These are phyloP conservation scores for Aspergillus cavernicola DNA, from an alignment of 495 filamentous ascomycete genomes.

Conservation along the genomic window DNA sequence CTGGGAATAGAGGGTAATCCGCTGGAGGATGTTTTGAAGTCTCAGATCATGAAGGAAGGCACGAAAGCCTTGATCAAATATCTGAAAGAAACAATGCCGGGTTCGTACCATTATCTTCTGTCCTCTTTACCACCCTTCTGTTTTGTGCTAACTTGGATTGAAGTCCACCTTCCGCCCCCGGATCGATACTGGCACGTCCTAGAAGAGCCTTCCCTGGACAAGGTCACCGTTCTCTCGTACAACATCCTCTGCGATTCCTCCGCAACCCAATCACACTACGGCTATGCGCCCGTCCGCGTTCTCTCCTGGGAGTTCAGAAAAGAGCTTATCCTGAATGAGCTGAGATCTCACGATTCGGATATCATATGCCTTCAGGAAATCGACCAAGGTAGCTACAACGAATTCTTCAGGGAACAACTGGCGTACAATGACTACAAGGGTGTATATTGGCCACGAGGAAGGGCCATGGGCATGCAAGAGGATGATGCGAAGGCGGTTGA, in stretches of 20 bases:
- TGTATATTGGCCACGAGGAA: slow-evolving; percentile 80
- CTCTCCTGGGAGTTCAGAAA: slow-evolving; percentile 83
- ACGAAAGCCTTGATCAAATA: slow-evolving; percentile 79
- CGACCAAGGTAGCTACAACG: slow-evolving; percentile 82
- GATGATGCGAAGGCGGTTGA: slow-evolving; percentile 83
- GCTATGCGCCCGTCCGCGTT: slow-evolving; percentile 76
- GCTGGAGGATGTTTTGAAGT: slow-evolving; percentile 64
- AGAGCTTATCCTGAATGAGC: slow-evolving; percentile 73
- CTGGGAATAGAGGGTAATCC: slow-evolving; percentile 93
- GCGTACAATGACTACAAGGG: slow-evolving; percentile 87
- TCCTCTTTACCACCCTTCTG: background rate
- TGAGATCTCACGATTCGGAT: slow-evolving; percentile 77
- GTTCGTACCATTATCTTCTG: slow-evolving; percentile 46
- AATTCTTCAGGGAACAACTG: slow-evolving; percentile 79
- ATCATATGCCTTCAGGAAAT: slow-evolving; percentile 92
- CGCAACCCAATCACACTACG: slow-evolving; percentile 77
- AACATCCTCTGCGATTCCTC: slow-evolving; percentile 94
- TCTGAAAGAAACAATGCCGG: slow-evolving; percentile 75
- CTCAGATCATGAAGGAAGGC: slow-evolving; percentile 76
- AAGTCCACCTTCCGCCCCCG: slow-evolving; percentile 61
- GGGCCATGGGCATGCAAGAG: slow-evolving; percentile 86
- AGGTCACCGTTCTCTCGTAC: slow-evolving; percentile 80
- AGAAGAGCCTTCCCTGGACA: slow-evolving; percentile 56
- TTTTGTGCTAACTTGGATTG: slow-evolving; percentile 12
- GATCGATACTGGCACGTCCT: slow-evolving; percentile 67